A percentile compares a stretch with the other conserved stretches of the same genome.
These are phyloP conservation scores for Aureobasidium sp. DNA, from an alignment of 2,329 filamentous ascomycete genomes.

Conservation along the genomic window DNA sequence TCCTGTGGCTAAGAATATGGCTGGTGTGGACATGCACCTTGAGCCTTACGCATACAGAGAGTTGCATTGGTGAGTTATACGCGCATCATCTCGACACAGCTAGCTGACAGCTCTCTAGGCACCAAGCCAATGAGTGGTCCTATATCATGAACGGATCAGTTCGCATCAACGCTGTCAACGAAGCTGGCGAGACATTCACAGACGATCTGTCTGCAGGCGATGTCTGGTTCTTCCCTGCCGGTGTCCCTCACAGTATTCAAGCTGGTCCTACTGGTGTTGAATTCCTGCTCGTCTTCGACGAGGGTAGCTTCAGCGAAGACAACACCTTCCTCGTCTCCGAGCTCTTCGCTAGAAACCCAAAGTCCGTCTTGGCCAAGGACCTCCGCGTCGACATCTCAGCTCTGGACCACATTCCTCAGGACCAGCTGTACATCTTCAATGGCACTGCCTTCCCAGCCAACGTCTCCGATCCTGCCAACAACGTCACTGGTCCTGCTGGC, in stretches of 20 bases:
- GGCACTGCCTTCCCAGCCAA: constrained; percentile 32
- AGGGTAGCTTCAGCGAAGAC: constrained; percentile 53
- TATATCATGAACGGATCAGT: constrained; percentile 27
- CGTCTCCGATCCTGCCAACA: constrained; percentile 32
- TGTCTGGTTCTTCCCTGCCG: constrained; percentile 49
- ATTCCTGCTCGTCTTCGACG: constrained; percentile 55
- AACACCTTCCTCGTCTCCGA: constrained; percentile 52
- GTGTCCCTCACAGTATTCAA: constrained; percentile 25
- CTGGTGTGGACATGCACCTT: constrained; percentile 37
- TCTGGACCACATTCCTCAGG: constrained; percentile 32
- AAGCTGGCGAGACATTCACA: constrained; percentile 27
- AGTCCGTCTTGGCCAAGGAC: constrained; percentile 37
- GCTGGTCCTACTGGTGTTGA: constrained; percentile 50
- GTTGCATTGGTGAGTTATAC: constrained; percentile 24
- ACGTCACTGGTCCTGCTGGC: constrained; percentile 36
- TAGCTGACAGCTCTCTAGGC: background rate
- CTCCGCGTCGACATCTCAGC: constrained; percentile 32
- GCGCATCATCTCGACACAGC: background rate
- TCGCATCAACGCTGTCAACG: constrained; percentile 26
- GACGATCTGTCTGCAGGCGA: constrained; percentile 37
- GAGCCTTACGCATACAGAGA: constrained; percentile 30
- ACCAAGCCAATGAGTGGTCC: constrained; percentile 27
- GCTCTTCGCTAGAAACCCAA: constrained; percentile 41
- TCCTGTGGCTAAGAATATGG: constrained; percentile 35
- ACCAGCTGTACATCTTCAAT: constrained; percentile 38